A percentile compares a stretch with the other conserved stretches of the same genome.
phyloP scores from a whole-genome alignment of 2,329 filamentous ascomycete species.

The Venturia asperata region DNA sequence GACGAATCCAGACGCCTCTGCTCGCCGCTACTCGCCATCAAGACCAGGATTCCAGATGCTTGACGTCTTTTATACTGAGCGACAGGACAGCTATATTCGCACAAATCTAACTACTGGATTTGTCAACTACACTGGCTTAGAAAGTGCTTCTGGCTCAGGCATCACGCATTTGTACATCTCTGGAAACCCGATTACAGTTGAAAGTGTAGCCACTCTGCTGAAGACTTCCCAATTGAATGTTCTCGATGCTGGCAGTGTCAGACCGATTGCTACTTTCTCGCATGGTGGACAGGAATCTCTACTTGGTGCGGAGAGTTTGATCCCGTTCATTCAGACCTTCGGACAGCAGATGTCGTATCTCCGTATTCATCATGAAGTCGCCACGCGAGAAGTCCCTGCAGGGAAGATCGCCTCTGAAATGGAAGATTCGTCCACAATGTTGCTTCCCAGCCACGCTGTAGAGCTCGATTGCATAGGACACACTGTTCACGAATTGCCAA shows the following conservation, averaged over 20 bases:
- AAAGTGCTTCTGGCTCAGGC: slow-evolving; percentile 47
- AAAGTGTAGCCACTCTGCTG: slow-evolving; percentile 48
- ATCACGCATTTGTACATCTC: slow-evolving; percentile 55
- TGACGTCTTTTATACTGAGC: slow-evolving; percentile 36
- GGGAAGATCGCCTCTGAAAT: slow-evolving; percentile 25
- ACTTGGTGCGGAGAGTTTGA: slow-evolving; percentile 49
- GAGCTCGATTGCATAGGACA: slow-evolving; percentile 26
- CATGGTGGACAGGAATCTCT: slow-evolving; percentile 26
- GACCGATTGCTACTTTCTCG: slow-evolving; percentile 21
- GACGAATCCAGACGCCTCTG: slow-evolving; percentile 7
- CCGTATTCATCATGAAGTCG: slow-evolving; percentile 48
- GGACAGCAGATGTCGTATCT: slow-evolving; percentile 46
- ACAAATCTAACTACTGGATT: slow-evolving; percentile 43
- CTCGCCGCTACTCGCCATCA: slow-evolving; percentile 20
- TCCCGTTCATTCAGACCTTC: slow-evolving; percentile 41
- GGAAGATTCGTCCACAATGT: slow-evolving; percentile 24
- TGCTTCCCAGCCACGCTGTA: slow-evolving; percentile 24
- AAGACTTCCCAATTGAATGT: slow-evolving; percentile 47
- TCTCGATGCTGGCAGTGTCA: slow-evolving; percentile 46
- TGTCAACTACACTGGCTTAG: slow-evolving; percentile 48
- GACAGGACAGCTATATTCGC: slow-evolving; percentile 47
- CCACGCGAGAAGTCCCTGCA: slow-evolving; percentile 40
- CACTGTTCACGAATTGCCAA: slow-evolving; percentile 25
- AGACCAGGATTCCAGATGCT: slow-evolving; percentile 21
- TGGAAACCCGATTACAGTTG: slow-evolving; percentile 48